Percentiles rank a stretch among this genome's conserved stretches.
Evolutionary conservation across 2,329 filamentous ascomycete genomes (phyloP).

Genomic region (Hypoxylon sp.): DNA sequence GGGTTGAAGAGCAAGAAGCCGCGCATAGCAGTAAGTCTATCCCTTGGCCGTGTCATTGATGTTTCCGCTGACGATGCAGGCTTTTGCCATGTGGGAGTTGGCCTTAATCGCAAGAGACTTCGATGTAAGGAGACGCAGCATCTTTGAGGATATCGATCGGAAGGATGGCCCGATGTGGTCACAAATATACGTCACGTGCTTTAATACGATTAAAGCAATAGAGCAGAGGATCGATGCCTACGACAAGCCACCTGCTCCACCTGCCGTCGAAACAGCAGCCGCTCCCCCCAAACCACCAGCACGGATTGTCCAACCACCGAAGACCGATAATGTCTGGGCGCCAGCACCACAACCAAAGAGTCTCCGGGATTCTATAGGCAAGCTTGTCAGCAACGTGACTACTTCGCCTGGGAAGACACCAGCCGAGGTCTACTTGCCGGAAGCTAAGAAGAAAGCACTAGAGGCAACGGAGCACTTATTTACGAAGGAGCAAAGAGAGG

Average conservation of each 20-base stretch:
- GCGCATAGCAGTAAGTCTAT: constrained; percentile 73
- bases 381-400: constrained; percentile 61
- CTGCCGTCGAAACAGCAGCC: constrained; percentile 48
- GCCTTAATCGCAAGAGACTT: constrained; percentile 83
- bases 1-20: constrained; percentile 88
- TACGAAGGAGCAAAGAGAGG: constrained; percentile 69
- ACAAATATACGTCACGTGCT: constrained; percentile 79
- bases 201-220: constrained; percentile 78
- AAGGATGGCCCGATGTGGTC: constrained; percentile 85
- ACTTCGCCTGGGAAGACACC: constrained; percentile 65
- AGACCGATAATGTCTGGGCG: constrained; percentile 63
- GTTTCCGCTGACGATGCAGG: constrained; percentile 59
- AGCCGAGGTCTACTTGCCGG: constrained; percentile 64
- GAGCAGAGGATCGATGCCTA: constrained; percentile 76
- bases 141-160: constrained; percentile 90
- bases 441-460: constrained; percentile 65
- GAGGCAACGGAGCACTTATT: constrained; percentile 65
- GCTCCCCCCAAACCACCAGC: constrained; percentile 52
- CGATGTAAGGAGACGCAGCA: constrained; percentile 80
- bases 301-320: constrained; percentile 59
- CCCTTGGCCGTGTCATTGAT: not conserved
- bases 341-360: constrained; percentile 57
- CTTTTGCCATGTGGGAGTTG: constrained; percentile 93
- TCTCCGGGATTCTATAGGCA: constrained; percentile 63
- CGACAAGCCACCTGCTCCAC: constrained; percentile 62